Evolutionary conservation across 2,329 filamentous ascomycete genomes (phyloP), one percentile per base, ranked within the genome.

Genomic region (Hymenotorrendiella dingleyae): DNA sequence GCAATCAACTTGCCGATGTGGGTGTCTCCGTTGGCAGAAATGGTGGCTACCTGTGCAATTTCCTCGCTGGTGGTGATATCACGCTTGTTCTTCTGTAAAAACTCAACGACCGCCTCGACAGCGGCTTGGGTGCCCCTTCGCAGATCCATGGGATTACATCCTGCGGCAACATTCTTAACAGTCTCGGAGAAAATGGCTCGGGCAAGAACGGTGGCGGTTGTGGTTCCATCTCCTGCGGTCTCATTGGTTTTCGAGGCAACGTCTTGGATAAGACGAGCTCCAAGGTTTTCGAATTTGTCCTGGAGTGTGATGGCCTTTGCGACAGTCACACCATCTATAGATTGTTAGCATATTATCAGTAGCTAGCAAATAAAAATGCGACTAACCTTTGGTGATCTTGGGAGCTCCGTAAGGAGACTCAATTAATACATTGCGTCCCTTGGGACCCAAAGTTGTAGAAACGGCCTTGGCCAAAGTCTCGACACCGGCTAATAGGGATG

Each of bases 271-370:
- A 98, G 82, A 64, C 87, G 86, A 62, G 93, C 93, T 67, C 93
- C 93, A 59, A 98, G 86, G 77, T 98, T 98, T 75, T 98, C 93
- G 70, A 96, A 98, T 74, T 97, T 97, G 78, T 98, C 93, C 78
- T 98, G 82, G 55, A 98, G 81, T 53, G 79, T 80, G 62, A 98
- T 86, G 52, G 91, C 89, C 72, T 84, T 91, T 58, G 86, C 86
- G 59, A 93, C 86, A 58, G 85, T 90, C 35, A 93, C 86, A 81
- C 86, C 86, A 69, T 93, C 86, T 90, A 39, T 12, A 40, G 34
- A 36, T 7, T 29, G 21, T 57, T 21, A 54, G 45, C 17, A 20
- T 16, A 20, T 20, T 16, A 39, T 24, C 8, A 12, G 19, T n/a
- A 38, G 19, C 2, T 8, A 27, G 12, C 22, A 36, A 4, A 26